Evolutionary conservation across 148 eudicot genomes (phyloP), one percentile per base, ranked within the genome.

Genomic region (Agrostemma githago): DNA sequence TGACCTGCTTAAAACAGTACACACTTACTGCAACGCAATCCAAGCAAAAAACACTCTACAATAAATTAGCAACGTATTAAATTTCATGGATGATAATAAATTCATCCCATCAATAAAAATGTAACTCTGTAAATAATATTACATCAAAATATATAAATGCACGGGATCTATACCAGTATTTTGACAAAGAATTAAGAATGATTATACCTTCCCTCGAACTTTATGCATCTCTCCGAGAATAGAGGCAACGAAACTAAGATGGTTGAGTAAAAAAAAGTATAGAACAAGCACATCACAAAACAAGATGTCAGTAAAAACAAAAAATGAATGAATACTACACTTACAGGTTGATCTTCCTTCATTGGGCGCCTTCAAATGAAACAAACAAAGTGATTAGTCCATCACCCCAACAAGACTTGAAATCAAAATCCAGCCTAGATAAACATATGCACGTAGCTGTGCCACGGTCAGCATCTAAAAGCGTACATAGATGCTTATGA

Each of bases 181-280:
- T 40, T 20, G 41, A 73, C 19, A 56, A 66, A 16, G 2, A 8
- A 9, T 3, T 14, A 12, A 21, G 6, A 15, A n/a, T 0, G 6
- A 75, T 12, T 60, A 57, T 77, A 92, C 98, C 96, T 92, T 87
- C 44, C 98, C 98, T 4, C 83, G 86, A 12, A 88, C 54, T 70
- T 89, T 95, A 78, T 87, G 89, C 98, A 95, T 95, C 83, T 95
- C 98, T n/a, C 98, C 98, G 61, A 91, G 92, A 68, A 94, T 76
- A 2, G 96, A 80, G 3, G 90, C 34, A 26, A 26, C 34, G 1
- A 1, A 26, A 26, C 34, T 26, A 26, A 26, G 34, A 26, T 1
- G 34, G 34, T 1, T 26, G 34, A 43, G 5, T 9, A 41, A 8
- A 26, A 5, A 26, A 37, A 38, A 37, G 15, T 21, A 63, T 1